phyloP scores from a whole-genome alignment of 495 filamentous ascomycete species.

The Glonium stellatum region DNA sequence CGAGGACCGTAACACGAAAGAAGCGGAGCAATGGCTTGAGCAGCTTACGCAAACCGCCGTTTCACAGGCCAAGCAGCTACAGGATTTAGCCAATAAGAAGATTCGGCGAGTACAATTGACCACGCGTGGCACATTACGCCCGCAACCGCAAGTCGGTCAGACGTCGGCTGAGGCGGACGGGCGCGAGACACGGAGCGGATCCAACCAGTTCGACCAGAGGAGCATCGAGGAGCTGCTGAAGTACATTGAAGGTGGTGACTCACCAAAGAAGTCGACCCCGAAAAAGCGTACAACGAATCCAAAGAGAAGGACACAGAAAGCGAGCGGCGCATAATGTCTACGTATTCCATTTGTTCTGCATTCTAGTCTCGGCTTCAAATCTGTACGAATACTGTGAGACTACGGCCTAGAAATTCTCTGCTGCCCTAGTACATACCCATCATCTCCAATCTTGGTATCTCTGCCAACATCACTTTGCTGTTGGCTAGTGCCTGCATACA shows the following conservation, averaged over 20 bases:
- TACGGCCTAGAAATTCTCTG: not conserved
- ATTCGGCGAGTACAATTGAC: constrained; percentile 15
- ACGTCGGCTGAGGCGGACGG: constrained; percentile 41
- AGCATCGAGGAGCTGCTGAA: constrained; percentile 81
- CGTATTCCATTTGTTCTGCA: not conserved
- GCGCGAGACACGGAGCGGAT: constrained; percentile 26
- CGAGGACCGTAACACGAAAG: constrained; percentile 87
- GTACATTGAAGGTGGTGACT: constrained; percentile 72
- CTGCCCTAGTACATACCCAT: not conserved
- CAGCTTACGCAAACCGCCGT: constrained; percentile 94
- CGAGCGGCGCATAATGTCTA: not conserved
- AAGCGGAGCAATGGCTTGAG: constrained; percentile 65
- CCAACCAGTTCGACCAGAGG: constrained; percentile 53
- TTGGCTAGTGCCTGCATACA: not conserved
- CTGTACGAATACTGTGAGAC: not conserved
- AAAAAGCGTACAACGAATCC: constrained; percentile 72
- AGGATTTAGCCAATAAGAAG: constrained; percentile 51
- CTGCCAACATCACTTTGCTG: not conserved
- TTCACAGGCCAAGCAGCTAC: constrained; percentile 82
- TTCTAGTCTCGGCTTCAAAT: not conserved
- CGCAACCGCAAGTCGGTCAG: constrained; percentile 45
- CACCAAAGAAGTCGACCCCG: constrained; percentile 52
- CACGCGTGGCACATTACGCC: constrained; percentile 27
- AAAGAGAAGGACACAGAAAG: constrained; percentile 52
- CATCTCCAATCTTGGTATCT: not conserved